A percentile compares a stretch with the other conserved stretches of the same genome.
Evolutionary conservation across 768 basidiomycete species (phyloP).

Genomic region (Hygrocybe punicea): DNA sequence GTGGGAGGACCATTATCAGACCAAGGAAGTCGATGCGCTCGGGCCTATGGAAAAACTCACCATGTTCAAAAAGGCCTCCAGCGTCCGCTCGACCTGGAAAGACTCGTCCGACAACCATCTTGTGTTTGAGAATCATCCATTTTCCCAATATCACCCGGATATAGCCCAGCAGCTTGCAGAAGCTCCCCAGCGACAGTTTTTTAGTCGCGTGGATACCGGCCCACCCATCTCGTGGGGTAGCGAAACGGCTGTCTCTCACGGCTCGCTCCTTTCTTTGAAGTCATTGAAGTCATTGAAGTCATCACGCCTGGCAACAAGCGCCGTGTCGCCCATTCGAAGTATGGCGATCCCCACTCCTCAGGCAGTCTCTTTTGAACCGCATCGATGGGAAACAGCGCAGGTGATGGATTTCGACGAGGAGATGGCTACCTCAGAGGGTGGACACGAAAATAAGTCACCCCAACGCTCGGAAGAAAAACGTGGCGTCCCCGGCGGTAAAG

Average conservation of each 20-base stretch:
- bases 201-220: slow-evolving; percentile 42
- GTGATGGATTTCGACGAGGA: slow-evolving; percentile 47
- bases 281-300: slow-evolving; percentile 39
- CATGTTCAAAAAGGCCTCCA: slow-evolving; percentile 65
- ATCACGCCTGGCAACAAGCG: slow-evolving; percentile 35
- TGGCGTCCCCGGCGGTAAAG: slow-evolving; percentile 2
- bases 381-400: slow-evolving; percentile 70
- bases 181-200: slow-evolving; percentile 27
- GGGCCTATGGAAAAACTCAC: slow-evolving; percentile 59
- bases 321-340: slow-evolving; percentile 49
- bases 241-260: slow-evolving; percentile 41
- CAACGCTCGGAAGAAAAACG: neutral
- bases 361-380: slow-evolving; percentile 47
- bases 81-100: slow-evolving; percentile 49
- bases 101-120: slow-evolving; percentile 40
- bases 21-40: slow-evolving; percentile 43
- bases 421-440: neutral
- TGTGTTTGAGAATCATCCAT: slow-evolving; percentile 43
- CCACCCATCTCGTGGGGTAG: slow-evolving; percentile 54
- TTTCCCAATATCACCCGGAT: slow-evolving; percentile 56
- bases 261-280: slow-evolving; percentile 49
- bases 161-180: slow-evolving; percentile 43
- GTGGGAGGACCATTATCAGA: slow-evolving; percentile 41
- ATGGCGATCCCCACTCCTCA: slow-evolving; percentile 63
- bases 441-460: neutral